Conservation (phyloP, 495 filamentous ascomycete genomes). For the Daldinia childiae region DNA sequence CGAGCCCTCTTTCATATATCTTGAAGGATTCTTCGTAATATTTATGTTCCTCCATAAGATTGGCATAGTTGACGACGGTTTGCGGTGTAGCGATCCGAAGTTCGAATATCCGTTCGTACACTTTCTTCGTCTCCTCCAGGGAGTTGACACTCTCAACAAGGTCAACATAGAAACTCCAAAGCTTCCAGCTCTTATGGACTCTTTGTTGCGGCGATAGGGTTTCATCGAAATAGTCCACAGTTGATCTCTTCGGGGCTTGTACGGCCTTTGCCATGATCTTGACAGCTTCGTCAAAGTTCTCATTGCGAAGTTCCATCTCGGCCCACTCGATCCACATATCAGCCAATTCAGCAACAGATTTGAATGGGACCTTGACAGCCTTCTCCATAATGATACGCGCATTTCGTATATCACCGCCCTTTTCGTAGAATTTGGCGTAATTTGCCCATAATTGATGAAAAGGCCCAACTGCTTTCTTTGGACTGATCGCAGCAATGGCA, state of each 20-base stretch:
- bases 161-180: constrained; percentile 99
- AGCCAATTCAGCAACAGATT: constrained; percentile 91
- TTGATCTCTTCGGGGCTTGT: constrained; percentile 92
- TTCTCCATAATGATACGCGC: constrained; percentile 96
- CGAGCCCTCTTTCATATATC: constrained; percentile 94
- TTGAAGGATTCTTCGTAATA: constrained; percentile 99
- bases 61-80: constrained; percentile 98
- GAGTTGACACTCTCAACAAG: constrained; percentile 93
- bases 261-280: constrained; percentile 97
- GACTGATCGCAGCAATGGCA: constrained; percentile 90
- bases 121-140: constrained; percentile 88
- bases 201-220: constrained; percentile 92
- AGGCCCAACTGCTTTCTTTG: constrained; percentile 92
- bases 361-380: constrained; percentile 96
- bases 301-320: constrained; percentile 93
- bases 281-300: constrained; percentile 95
- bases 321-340: constrained; percentile 99
- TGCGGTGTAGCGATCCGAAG: constrained; percentile 97
- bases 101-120: constrained; percentile 98
- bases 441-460: constrained; percentile 97
- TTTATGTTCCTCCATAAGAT: constrained; percentile 91
- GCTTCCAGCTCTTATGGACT: constrained; percentile 98
- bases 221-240: constrained; percentile 98
- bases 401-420: constrained; percentile 82
- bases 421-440: constrained; percentile 98